Base-by-base conservation (phyloP, 768 basidiomycete species). In the Suillus variegatus region DNA sequence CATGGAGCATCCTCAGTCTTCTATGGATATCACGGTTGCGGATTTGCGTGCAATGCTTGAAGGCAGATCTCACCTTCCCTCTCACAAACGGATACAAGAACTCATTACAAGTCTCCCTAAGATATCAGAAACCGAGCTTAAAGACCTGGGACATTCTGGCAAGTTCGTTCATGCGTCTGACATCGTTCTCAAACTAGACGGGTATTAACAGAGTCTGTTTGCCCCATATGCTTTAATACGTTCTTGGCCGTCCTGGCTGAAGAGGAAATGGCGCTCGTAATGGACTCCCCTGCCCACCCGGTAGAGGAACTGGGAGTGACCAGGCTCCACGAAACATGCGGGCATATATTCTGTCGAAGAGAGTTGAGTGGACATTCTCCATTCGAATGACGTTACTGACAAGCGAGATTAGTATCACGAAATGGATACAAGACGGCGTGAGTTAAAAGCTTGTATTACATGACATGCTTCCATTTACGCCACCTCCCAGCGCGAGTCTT, bases 261-360 rank as follows among this genome's bases (percentile, higher is more conserved):
- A 68, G 90, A 92, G 72, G 92, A 94, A 75, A 82, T 82, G 60
- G 90, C 90, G 0, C 70, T 78, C 28, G 92, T 82, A 8, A 90
- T 93, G 88, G 91, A 93, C 70, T 90, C 91, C 2, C 91, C 92
- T 5, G 90, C 91, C 10, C 84, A 89, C 66, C 84, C 90, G 18
- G 68, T 80, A n/a, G 88, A 92, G 67, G 82, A 87, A 44, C 75
- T 90, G 1, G 93, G 93, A 4, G 86, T 93, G 25, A 91, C 91
- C 25, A 84, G 80, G 68, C 77, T 94, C 9, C 78, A 64, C 72
- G 82, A 70, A 64, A 82, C 69, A 76, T 86, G 87, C 67, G 82
- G 86, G 16, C 92, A 94, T 72, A 69, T 90, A n/a, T 94, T 93
- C 71, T 94, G 92, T 74, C 84, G 90, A 69, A 87, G 86, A 79